These are phyloP conservation scores for Apiospora saccharicola DNA, from an alignment of 2,329 filamentous ascomycete species.

Conservation along the genomic window DNA sequence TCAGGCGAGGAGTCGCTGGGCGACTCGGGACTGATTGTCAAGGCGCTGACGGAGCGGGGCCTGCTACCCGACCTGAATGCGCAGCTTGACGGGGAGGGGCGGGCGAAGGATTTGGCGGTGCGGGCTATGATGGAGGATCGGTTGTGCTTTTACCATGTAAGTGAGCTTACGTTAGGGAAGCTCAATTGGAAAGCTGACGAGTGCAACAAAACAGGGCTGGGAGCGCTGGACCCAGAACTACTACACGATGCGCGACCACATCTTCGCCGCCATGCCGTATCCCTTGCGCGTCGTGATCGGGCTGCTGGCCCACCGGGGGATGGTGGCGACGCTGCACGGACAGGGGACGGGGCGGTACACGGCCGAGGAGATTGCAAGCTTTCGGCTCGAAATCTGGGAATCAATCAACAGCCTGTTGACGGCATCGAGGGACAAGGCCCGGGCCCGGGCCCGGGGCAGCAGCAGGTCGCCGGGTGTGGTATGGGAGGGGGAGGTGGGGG, in stretches of 20 bases:
- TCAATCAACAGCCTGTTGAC: slow-evolving; percentile 54
- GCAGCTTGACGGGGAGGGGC: slow-evolving; percentile 46
- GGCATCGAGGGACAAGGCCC: slow-evolving; percentile 40
- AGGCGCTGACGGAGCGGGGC: slow-evolving; percentile 50
- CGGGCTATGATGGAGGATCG: slow-evolving; percentile 66
- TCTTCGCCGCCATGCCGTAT: slow-evolving; percentile 58
- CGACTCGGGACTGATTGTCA: slow-evolving; percentile 65
- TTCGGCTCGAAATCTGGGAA: slow-evolving; percentile 62
- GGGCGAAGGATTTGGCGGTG: slow-evolving; percentile 58
- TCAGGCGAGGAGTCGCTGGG: slow-evolving; percentile 41
- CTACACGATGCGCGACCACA: slow-evolving; percentile 61
- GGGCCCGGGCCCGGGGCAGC: not conserved
- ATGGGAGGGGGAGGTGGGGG: too few species aligned
- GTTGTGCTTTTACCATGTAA: slow-evolving; percentile 62
- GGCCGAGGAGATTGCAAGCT: slow-evolving; percentile 53
- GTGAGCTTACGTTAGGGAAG: too few species aligned
- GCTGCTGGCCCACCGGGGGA: slow-evolving; percentile 53
- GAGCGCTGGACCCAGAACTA: slow-evolving; percentile 69
- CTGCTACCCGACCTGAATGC: slow-evolving; percentile 58
- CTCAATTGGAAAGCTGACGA: too few species aligned
- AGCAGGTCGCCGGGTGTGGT: too few species aligned
- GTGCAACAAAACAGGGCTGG: too few species aligned
- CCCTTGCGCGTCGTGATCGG: slow-evolving; percentile 60
- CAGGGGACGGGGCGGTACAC: slow-evolving; percentile 63
- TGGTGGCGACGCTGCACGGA: slow-evolving; percentile 54